Evolutionary conservation across 1,139 yeast species (phyloP).

Genomic region (Lizanozyma gosingica): DNA sequence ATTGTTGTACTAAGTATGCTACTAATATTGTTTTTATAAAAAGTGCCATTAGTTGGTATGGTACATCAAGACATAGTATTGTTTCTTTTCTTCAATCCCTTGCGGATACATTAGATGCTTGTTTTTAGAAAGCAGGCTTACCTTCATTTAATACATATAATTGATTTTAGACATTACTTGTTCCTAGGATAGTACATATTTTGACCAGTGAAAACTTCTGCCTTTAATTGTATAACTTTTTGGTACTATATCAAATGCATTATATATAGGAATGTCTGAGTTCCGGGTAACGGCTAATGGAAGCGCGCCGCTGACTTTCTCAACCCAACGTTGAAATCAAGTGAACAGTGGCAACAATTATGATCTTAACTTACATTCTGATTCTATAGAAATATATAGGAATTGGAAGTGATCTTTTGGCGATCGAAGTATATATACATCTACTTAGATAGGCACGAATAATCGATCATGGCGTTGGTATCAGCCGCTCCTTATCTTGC

Average conservation of each 20-base stretch:
- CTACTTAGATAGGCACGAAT: neutral
- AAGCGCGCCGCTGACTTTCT: too few relatives aligned
- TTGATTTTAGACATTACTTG: too few relatives aligned
- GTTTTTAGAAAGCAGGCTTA: neutral
- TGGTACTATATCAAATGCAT: too few relatives aligned
- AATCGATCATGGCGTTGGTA: conserved; percentile 43
- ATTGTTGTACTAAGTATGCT: conserved; percentile 53
- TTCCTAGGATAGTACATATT: too few relatives aligned
- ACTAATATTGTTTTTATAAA: neutral
- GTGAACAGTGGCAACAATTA: neutral
- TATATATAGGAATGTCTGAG: too few relatives aligned
- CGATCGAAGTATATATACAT: neutral
- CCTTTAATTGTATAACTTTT: too few relatives aligned
- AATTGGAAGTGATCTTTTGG: neutral
- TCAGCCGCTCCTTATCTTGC: conserved; percentile 91
- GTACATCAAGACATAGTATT: too few relatives aligned
- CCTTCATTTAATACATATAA: neutral
- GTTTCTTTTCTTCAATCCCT: neutral
- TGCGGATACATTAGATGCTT: neutral
- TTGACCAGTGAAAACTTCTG: too few relatives aligned
- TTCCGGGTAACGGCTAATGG: too few relatives aligned
- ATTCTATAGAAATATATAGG: neutral
- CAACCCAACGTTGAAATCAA: neutral
- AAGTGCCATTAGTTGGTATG: too few relatives aligned
- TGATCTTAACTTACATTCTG: too few relatives aligned